Evolutionary conservation across 2,329 filamentous ascomycete species (phyloP), one percentile per base, ranked within the genome.

Genomic region (Cladobotryum mycophilum): DNA sequence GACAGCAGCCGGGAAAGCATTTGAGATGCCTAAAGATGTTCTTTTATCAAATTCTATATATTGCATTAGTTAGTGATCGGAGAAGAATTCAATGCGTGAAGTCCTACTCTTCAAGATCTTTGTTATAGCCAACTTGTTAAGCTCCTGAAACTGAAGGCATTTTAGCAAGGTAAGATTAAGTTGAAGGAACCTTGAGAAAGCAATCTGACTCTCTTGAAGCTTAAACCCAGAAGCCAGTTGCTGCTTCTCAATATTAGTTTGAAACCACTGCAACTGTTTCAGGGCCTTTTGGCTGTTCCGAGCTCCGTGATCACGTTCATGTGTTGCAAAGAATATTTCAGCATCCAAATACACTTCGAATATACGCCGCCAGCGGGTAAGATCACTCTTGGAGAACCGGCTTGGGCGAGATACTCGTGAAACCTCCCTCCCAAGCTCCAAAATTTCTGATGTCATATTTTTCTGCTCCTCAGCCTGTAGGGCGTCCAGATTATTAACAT

Each of bases 61-160:
- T 17, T 20, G 14, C 17, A 43, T 20, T 30, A 18, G 22, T 41
- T 17, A 34, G 25, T 2, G 11, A 25, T 2, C 18, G 7, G 11
- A 36, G 22, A 18, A 38, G 13, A 36, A 41, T 17, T 6, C 18
- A 49, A 20, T 20, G 15, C n/a, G 37, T 20, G 22, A 8, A 9
- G 17, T 25, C 78, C 55, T 65, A 86, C 85, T 95, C 67, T 95
- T 95, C 48, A 95, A 70, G 47, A 95, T 95, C 67, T 95, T 95
- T 34, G 73, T 74, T 60, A 93, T 81, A 1, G 89, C 89, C 30
- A 79, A 79, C 56, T 81, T 80, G 61, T 95, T 95, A 56, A 95
- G 83, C 63, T 93, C 89, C 61, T 91, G 88, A 59, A 95, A 95
- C 53, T 85, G 84, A 56, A 95, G 75, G 47, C 86, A 86, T 54